These are phyloP conservation scores for Saccharomyces pastorianus DNA, from an alignment of 1,139 yeast genomes.

Conservation along the genomic window DNA sequence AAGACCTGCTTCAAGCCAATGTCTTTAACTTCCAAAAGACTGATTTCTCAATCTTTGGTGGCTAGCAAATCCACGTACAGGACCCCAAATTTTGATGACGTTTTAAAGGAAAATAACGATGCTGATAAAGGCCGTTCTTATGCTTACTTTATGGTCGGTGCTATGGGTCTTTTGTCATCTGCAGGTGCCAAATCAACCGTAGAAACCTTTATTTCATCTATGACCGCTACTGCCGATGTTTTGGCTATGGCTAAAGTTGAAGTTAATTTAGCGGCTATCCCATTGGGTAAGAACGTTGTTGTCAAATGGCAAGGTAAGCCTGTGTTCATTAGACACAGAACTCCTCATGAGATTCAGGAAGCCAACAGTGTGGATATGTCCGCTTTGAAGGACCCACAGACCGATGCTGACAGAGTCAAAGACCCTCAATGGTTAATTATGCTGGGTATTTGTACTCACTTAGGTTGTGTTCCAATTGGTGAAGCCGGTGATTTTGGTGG, in stretches of 20 bases:
- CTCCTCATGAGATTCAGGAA: constrained; percentile 84
- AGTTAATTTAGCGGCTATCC: constrained; percentile 87
- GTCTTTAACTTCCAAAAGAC: constrained; percentile 29
- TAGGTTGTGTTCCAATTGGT: constrained; percentile 99
- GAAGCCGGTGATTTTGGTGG: constrained; percentile 99
- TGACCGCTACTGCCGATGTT: constrained; percentile 98
- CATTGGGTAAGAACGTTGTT: constrained; percentile 95
- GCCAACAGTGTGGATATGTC: constrained; percentile 76
- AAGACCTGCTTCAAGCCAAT: constrained; percentile 9
- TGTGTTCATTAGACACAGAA: constrained; percentile 98
- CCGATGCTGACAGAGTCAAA: constrained; percentile 87
- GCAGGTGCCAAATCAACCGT: constrained; percentile 98
- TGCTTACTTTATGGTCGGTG: constrained; percentile 96
- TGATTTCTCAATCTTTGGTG: constrained; percentile 42
- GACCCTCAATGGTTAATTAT: constrained; percentile 98
- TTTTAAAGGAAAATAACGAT: constrained; percentile 65
- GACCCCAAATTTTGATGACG: constrained; percentile 84
- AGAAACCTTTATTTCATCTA: constrained; percentile 83
- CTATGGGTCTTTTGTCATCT: constrained; percentile 87
- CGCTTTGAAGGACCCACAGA: constrained; percentile 86
- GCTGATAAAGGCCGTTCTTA: constrained; percentile 70
- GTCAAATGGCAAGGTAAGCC: constrained; percentile 99
- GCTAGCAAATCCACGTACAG: constrained; percentile 68
- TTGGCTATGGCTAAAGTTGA: constrained; percentile 99
- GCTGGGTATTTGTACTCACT: constrained; percentile 99